Percentiles rank a stretch among this genome's conserved stretches.
phyloP scores from a whole-genome alignment of 495 filamentous ascomycete species.

The Talaromyces liani region DNA sequence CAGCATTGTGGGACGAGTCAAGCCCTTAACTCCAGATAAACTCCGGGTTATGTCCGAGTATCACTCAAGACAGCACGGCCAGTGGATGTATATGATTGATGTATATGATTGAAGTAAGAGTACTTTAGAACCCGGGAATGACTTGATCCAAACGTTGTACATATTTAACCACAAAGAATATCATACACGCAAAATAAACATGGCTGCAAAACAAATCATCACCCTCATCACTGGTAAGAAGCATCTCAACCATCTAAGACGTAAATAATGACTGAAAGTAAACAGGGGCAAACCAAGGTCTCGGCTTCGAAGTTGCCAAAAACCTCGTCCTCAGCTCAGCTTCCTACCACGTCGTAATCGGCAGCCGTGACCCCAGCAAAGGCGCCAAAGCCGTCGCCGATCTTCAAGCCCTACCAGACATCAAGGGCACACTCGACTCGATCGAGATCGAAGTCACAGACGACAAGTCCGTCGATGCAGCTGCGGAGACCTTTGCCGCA shows the following conservation, averaged over 20 bases:
- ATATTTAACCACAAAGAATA: too few species aligned
- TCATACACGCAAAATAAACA: neutral
- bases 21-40: slow-evolving; percentile 1
- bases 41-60: neutral
- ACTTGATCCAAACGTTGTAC: too few species aligned
- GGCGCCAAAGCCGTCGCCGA: slow-evolving; percentile 16
- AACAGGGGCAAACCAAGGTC: slow-evolving; percentile 24
- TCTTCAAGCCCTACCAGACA: slow-evolving; percentile 9
- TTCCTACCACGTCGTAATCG: slow-evolving; percentile 23
- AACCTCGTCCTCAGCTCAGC: slow-evolving; percentile 13
- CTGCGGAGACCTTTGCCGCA: slow-evolving; percentile 13
- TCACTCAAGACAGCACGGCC: neutral
- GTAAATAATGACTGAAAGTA: neutral
- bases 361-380: slow-evolving; percentile 17
- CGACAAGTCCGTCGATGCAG: slow-evolving; percentile 23
- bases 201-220: slow-evolving; percentile 9
- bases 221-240: slow-evolving; percentile 10
- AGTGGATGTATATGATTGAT: neutral
- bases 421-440: slow-evolving; percentile 17
- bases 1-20: neutral
- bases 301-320: slow-evolving; percentile 22
- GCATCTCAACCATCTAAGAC: neutral
- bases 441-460: slow-evolving; percentile 21
- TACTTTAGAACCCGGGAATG: too few species aligned
- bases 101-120: too few species aligned